phyloP scores from a whole-genome alignment of 805 yeast genomes.

The Candida arabinofermentans region DNA sequence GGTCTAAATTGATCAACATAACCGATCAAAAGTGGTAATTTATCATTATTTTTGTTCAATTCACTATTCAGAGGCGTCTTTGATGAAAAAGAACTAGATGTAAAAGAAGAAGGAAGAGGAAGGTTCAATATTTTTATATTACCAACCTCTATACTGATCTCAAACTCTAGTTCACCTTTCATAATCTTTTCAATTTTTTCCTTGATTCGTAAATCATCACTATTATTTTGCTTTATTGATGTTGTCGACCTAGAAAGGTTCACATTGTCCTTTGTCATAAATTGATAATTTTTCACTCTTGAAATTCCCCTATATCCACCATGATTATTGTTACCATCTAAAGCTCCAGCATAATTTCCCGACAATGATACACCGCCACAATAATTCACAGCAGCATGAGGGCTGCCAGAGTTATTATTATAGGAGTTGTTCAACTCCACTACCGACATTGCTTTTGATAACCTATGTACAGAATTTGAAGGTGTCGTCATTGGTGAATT shows the following conservation, averaged over 20 bases:
- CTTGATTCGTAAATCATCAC: slow-evolving; percentile 5
- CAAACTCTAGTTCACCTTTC: slow-evolving; percentile 8
- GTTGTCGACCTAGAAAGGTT: slow-evolving; percentile 11
- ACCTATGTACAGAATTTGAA: slow-evolving; percentile 7
- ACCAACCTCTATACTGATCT: background rate
- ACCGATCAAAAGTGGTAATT: slow-evolving; percentile 28
- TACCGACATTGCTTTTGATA: slow-evolving; percentile 5
- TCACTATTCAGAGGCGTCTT: no score
- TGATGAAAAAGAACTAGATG: background rate
- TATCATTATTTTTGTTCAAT: slow-evolving; percentile 1
- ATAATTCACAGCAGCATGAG: no score
- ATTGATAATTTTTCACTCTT: background rate
- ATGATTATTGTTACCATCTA: no score
- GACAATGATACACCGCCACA: no score
- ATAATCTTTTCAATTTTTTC: slow-evolving; percentile 13
- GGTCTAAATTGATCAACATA: slow-evolving; percentile 49
- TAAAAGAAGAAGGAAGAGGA: slow-evolving; percentile 1
- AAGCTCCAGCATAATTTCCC: no score
- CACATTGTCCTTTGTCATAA: slow-evolving; percentile 8
- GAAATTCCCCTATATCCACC: background rate
- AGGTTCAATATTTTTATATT: background rate
- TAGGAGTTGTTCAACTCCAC: slow-evolving; percentile 4
- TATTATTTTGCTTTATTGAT: slow-evolving; percentile 1
- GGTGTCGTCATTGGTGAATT: slow-evolving; percentile 7
- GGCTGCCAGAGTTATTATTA: no score